Conservation (phyloP, 2,329 filamentous ascomycete genomes). For the Rhinocladiella similis region DNA sequence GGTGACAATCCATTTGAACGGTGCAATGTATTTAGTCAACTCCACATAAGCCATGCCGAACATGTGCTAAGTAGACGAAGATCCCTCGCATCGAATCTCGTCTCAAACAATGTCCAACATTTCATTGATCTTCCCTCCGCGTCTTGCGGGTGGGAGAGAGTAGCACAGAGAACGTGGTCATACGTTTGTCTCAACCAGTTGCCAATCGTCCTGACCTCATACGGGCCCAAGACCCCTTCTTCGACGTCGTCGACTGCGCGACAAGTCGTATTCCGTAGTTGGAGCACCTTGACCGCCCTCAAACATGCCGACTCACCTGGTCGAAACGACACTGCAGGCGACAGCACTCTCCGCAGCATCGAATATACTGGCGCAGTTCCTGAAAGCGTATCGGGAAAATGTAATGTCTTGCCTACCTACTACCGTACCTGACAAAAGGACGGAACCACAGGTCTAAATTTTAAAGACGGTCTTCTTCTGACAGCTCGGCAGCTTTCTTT, state of each 20-base stretch:
- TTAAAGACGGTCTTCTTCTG: too few relatives aligned
- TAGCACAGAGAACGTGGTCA: not conserved
- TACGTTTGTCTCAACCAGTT: not conserved
- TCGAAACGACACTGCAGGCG: slow-evolving; percentile 65
- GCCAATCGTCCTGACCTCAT: too few relatives aligned
- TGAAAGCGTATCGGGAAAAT: slow-evolving; percentile 57
- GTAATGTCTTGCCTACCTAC: not conserved
- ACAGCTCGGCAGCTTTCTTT: slow-evolving; percentile 42
- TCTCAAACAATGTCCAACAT: not conserved
- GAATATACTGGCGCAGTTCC: slow-evolving; percentile 71
- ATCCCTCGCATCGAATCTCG: not conserved
- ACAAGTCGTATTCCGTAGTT: too few relatives aligned
- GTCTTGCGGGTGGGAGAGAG: not conserved
- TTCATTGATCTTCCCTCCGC: not conserved
- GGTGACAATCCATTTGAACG: too few relatives aligned
- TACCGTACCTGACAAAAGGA: too few relatives aligned
- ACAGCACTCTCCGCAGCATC: slow-evolving; percentile 65
- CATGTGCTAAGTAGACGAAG: not conserved
- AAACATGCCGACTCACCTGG: slow-evolving; percentile 39
- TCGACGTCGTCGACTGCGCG: not conserved
- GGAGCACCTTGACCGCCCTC: not conserved
- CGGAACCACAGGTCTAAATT: too few relatives aligned
- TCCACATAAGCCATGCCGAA: too few relatives aligned
- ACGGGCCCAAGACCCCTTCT: not conserved
- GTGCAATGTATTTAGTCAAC: too few relatives aligned